A percentile compares a stretch with the other conserved stretches of the same genome.
phyloP scores from a whole-genome alignment of 345 rosid genomes.

The Lepidium didymum region DNA sequence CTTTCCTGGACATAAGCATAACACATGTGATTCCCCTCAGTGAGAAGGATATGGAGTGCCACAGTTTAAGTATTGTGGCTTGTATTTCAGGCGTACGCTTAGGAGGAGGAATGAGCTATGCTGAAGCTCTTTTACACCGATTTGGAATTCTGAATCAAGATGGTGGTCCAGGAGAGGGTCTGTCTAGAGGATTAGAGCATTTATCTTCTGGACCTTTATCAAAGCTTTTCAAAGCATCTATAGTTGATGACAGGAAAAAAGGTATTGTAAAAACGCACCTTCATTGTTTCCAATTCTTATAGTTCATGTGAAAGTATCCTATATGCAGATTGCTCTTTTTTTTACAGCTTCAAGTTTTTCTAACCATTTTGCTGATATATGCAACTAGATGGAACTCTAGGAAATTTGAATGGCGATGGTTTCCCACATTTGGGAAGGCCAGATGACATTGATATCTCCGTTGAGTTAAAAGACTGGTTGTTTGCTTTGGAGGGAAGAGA shows the following conservation, averaged over 20 bases:
- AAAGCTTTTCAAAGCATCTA: conserved; percentile 69
- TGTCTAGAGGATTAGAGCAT: conserved; percentile 72
- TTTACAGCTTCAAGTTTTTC: conserved; percentile 4
- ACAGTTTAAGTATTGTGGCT: conserved; percentile 71
- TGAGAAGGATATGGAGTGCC: conserved; percentile 80
- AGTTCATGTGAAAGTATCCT: neutral
- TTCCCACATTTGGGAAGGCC: conserved; percentile 60
- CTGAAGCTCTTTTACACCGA: conserved; percentile 83
- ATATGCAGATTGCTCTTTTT: neutral
- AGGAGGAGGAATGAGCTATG: conserved; percentile 96
- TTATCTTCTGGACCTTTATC: conserved; percentile 78
- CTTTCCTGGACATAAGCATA: conserved; percentile 69
- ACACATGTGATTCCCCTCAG: conserved; percentile 83
- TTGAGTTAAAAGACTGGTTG: conserved; percentile 88
- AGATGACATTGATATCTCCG: conserved; percentile 71
- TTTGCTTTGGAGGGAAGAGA: conserved; percentile 91
- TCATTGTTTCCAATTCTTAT: neutral
- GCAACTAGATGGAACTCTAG: conserved; percentile 40
- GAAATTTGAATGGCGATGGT: conserved; percentile 39
- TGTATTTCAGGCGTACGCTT: conserved; percentile 81
- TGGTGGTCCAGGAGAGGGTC: conserved; percentile 93
- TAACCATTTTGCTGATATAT: conserved; percentile 18
- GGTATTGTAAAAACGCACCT: neutral
- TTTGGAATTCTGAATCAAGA: conserved; percentile 84
- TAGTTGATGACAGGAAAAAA: conserved; percentile 37